These are phyloP conservation scores for Fraxinus baroniana DNA, from an alignment of 305 asterid species.

Conservation along the genomic window DNA sequence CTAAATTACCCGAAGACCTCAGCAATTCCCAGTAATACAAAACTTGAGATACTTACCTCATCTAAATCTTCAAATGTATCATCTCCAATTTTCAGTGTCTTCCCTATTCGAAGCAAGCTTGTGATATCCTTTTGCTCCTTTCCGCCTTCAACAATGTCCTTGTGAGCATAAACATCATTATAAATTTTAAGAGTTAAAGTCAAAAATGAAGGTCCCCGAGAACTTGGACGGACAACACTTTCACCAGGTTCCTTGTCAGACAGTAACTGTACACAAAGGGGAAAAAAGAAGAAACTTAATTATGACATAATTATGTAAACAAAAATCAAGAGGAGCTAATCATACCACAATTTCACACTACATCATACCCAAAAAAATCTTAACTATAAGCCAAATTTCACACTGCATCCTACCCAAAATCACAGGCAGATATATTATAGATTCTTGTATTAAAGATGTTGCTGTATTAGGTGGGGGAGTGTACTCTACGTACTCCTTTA, in stretches of 20 bases:
- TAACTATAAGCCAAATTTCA: neutral
- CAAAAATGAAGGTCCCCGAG: conserved; percentile 87
- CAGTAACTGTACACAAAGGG: conserved; percentile 51
- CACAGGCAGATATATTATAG: neutral
- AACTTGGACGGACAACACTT: conserved; percentile 85
- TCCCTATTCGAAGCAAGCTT: conserved; percentile 89
- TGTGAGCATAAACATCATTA: conserved; percentile 82
- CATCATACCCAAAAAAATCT: neutral
- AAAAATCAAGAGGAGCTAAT: neutral
- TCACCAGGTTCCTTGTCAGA: conserved; percentile 91
- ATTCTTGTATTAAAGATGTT: neutral
- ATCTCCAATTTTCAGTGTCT: conserved; percentile 88
- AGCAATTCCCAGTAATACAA: neutral
- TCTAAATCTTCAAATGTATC: conserved; percentile 97
- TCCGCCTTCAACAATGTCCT: conserved; percentile 91
- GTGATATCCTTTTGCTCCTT: conserved; percentile 93
- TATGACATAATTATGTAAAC: neutral
- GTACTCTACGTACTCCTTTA: neutral
- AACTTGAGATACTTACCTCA: conserved; percentile 53
- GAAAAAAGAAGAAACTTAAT: conserved; percentile 4
- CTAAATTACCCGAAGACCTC: neutral
- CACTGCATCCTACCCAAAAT: neutral
- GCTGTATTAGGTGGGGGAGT: neutral
- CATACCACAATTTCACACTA: neutral
- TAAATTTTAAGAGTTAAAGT: conserved; percentile 82